Base-by-base conservation (phyloP, 2,329 filamentous ascomycete species). In the Gaeumannomyces sp. region DNA sequence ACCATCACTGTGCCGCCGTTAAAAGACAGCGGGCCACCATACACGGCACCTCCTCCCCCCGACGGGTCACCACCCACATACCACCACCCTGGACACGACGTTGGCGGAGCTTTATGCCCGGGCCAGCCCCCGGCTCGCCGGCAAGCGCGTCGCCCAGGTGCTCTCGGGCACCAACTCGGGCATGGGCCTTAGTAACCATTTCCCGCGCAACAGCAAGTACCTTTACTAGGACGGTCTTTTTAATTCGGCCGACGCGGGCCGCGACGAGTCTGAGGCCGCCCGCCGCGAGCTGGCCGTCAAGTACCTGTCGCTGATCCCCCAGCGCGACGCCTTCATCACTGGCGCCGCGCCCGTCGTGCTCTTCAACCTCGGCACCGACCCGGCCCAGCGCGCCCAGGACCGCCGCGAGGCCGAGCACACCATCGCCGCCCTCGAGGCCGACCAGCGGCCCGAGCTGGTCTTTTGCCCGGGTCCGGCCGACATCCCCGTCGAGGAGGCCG, bases 201-300 rank as follows among this genome's bases (percentile, higher is more conserved):
- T 77, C 19, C 72, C 74, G 1, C 70, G 73, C 11, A 78, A 76
- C 64, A 70, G 69, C 19, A 77, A 76, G 64, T 77, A 72, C 59
- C 70, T 76, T 19, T 78, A 78, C 64, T 73, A 78, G 56, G 75
- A 77, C 66, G 70, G 69, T 7, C 68, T 69, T 33, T 74, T 75
- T 65, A 74, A 71, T 66, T 70, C 69, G 19, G 62, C 27, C 22
- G 66, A 67, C 1, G 64, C 70, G 4, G 64, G 65, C n/a, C 50
- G 53, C 35, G 59, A 65, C 53, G 68, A 69, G 22, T 58, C 53
- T 57, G 58, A 64, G 2, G 62, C 62, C 2, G 68, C 71, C 13
- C 67, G 68, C 63, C 64, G 67, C 33, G 65, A 69, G 5, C 66
- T 75, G 1, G 69, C 72, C 8, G 71, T 74, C 31, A 76, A 76